A percentile compares a stretch with the other conserved stretches of the same genome.
Evolutionary conservation across 176 grass and related monocot genomes (phyloP).

Genomic region (Eragrostis curvula): DNA sequence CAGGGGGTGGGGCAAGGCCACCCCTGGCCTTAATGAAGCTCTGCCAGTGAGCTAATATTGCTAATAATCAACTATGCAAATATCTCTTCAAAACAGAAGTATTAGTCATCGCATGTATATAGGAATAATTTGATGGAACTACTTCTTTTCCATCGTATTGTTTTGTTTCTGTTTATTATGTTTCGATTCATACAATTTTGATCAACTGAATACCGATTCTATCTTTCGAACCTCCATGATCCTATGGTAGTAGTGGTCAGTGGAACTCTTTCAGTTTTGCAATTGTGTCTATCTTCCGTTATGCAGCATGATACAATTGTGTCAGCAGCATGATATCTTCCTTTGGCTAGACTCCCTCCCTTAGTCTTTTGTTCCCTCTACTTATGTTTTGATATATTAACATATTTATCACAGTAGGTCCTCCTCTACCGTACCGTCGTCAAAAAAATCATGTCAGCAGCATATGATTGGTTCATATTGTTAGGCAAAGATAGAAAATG

Average conservation of each 20-base stretch:
- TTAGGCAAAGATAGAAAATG: not conserved
- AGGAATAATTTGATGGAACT: not conserved
- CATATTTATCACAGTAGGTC: no score
- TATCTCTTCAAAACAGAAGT: not conserved
- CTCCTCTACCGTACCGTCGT: no score
- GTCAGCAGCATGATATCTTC: no score
- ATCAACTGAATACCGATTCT: not conserved
- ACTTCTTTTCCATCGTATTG: not conserved
- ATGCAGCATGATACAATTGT: not conserved
- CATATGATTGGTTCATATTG: slow-evolving; percentile 3
- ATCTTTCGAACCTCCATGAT: not conserved
- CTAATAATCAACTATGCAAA: not conserved
- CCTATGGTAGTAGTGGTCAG: not conserved
- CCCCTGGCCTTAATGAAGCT: no score
- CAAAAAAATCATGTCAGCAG: not conserved
- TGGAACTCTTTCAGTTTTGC: not conserved
- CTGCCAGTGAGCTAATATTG: not conserved
- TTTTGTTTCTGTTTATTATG: not conserved
- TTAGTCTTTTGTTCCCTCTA: no score
- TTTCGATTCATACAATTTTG: not conserved
- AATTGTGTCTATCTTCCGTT: not conserved
- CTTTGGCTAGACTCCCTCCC: no score
- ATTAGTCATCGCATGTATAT: not conserved
- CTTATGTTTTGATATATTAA: no score
- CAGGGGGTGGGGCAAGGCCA: no score